Base-by-base conservation (phyloP, 768 basidiomycete genomes). In the Chiua virens region DNA sequence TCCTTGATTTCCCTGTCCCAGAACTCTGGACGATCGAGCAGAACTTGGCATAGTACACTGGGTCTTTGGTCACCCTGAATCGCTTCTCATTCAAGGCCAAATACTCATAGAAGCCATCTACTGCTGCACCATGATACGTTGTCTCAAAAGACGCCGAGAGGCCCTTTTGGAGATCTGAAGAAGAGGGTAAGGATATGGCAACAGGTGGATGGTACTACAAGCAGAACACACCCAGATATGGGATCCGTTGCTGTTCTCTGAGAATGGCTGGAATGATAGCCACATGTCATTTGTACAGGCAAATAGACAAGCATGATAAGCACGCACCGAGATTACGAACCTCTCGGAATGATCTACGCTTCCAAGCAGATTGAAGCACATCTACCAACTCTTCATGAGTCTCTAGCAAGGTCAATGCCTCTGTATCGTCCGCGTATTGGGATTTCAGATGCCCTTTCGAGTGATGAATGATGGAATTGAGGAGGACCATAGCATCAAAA, bases 1-100 rank as follows among this genome's bases (percentile, higher is more conserved):
- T 20, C 13, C 52, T 61, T 8, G 59, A 52, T 35, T 51, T 57
- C 0, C 59, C 59, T 0, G 59, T 61, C 0, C 54, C 58, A 1
- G 54, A 60, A 8, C 58, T 60, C 10, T 60, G 58, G 2, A 55
- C 39, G 5, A 49, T 40, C n/a, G 47, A n/a, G 28, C 57, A 55
- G 8, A 55, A 37, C 17, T 30, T 58, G 35, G 58, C 52, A 8
- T 50, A 56, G 21, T 56, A 44, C 22, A 5, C 4, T 1, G 34
- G 40, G 8, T 13, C 5, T 5, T 15, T 1, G 6, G 15, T 13
- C 5, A 27, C 11, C 18, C 8, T 34, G 36, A 50, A 56, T 6
- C 25, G 4, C 20, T 21, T 42, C 18, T 52, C 42, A 4, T 57
- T 52, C 4, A 30, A 2, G 11, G 49, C 39, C 14, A 57, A 2